Conservation (phyloP, 148 eudicot genomes). For the Diospyros kaki region DNA sequence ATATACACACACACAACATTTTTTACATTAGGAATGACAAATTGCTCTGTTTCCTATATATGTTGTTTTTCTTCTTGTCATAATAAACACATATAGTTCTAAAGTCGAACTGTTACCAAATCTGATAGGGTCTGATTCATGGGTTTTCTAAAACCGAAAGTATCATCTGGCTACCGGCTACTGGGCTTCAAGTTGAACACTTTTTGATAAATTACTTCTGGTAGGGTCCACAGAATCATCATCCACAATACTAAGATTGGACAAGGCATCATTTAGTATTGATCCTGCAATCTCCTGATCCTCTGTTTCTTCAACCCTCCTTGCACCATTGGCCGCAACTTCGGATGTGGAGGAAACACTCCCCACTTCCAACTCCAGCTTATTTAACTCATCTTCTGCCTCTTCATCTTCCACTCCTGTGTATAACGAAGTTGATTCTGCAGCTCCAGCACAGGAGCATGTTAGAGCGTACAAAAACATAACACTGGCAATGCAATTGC, state of each 20-base stretch:
- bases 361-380: constrained; percentile 51
- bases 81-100: neutral
- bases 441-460: constrained; percentile 8
- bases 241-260: constrained; percentile 44
- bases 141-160: neutral
- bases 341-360: constrained; percentile 21
- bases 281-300: constrained; percentile 31
- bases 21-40: too few relatives aligned
- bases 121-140: neutral
- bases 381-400: constrained; percentile 61
- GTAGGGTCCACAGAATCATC: constrained; percentile 4
- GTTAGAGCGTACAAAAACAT: neutral
- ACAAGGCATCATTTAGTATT: constrained; percentile 40
- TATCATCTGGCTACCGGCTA: constrained; percentile 12
- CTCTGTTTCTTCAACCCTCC: constrained; percentile 10
- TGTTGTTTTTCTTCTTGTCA: too few relatives aligned
- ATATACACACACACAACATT: too few relatives aligned
- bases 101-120: neutral
- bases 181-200: constrained; percentile 18
- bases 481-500: too few relatives aligned
- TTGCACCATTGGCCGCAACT: constrained; percentile 15
- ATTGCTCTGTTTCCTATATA: too few relatives aligned
- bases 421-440: constrained; percentile 41
- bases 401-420: constrained; percentile 50
- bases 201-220: constrained; percentile 10